phyloP scores from a whole-genome alignment of 495 filamentous ascomycete species.

The Podospora sp. region DNA sequence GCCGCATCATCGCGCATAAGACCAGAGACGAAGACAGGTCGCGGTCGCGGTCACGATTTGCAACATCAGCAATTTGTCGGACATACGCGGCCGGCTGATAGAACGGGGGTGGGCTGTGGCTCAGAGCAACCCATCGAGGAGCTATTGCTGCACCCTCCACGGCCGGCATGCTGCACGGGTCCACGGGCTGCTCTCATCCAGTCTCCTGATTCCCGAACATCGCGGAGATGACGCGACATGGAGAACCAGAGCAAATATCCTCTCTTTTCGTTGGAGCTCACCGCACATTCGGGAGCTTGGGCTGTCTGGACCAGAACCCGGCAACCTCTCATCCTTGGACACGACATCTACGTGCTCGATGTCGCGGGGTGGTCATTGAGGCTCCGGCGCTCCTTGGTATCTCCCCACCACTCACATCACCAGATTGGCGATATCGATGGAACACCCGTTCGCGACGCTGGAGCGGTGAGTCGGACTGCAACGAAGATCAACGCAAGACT shows the following conservation, averaged over 20 bases:
- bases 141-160: constrained; percentile 12
- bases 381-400: not conserved
- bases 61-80: not conserved
- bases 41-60: not conserved
- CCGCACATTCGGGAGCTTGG: not conserved
- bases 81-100: not conserved
- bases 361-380: not conserved
- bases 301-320: not conserved
- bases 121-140: constrained; percentile 1
- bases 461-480: not conserved
- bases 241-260: not conserved
- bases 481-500: not conserved
- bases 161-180: not conserved
- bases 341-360: not conserved
- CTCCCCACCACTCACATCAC: not conserved
- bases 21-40: not conserved
- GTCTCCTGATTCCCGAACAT: not conserved
- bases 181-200: not conserved
- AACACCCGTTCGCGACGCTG: not conserved
- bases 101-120: not conserved
- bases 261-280: not conserved
- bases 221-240: not conserved
- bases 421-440: not conserved
- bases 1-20: not conserved
- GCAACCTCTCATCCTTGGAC: not conserved